phyloP scores from a whole-genome alignment of 495 filamentous ascomycete species.

The Penicillium desertorum region DNA sequence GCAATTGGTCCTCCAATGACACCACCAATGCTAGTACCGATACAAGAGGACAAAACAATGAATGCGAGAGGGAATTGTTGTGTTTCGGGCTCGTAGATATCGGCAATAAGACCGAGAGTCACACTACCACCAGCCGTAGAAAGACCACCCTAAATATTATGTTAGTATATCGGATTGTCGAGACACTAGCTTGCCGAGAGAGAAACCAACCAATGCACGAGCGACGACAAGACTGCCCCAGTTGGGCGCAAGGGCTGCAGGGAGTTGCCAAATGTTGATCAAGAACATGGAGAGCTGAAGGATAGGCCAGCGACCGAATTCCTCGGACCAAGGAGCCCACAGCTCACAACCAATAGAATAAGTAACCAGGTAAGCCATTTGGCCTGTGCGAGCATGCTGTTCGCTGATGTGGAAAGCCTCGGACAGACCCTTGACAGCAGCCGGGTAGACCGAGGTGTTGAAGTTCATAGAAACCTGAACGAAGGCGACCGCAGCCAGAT shows the following conservation, averaged over 20 bases:
- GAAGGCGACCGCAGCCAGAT: constrained; percentile 66
- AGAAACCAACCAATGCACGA: constrained; percentile 52
- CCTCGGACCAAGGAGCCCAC: constrained; percentile 80
- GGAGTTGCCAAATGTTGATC: constrained; percentile 73
- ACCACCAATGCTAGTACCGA: constrained; percentile 71
- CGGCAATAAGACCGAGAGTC: constrained; percentile 75
- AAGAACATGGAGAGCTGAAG: constrained; percentile 66
- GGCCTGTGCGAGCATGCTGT: constrained; percentile 62
- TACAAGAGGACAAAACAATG: constrained; percentile 71
- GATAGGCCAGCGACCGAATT: constrained; percentile 69
- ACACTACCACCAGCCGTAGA: constrained; percentile 76
- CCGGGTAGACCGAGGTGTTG: constrained; percentile 41
- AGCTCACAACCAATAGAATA: constrained; percentile 80
- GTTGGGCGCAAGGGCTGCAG: constrained; percentile 66
- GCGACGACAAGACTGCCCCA: constrained; percentile 62
- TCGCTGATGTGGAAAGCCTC: constrained; percentile 60
- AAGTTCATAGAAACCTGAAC: constrained; percentile 84
- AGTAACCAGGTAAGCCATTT: constrained; percentile 66
- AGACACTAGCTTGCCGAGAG: background rate
- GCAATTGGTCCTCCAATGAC: constrained; percentile 77
- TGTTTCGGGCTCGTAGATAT: constrained; percentile 67
- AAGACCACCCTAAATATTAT: constrained; percentile 27
- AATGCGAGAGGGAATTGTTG: constrained; percentile 66
- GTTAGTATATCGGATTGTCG: constrained; percentile 6
- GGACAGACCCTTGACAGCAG: constrained; percentile 54